These are phyloP conservation scores for Colletotrichum kahawae DNA, from an alignment of 2,329 filamentous ascomycete species.

Conservation along the genomic window DNA sequence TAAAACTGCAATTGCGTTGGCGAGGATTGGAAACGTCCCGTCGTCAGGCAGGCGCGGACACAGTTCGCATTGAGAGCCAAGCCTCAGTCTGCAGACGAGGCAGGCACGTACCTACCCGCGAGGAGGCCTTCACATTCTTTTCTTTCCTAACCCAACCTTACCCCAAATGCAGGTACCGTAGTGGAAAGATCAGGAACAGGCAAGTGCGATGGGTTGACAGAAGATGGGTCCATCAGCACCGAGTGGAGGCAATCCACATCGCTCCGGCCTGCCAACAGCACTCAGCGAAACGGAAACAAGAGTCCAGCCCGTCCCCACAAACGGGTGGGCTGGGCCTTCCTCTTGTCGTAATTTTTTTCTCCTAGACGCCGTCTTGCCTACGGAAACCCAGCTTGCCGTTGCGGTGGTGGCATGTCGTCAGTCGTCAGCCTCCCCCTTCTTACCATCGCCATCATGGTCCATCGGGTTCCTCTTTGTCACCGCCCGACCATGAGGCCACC, in stretches of 20 bases:
- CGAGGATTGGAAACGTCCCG: not conserved
- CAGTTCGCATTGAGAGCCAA: conserved; percentile 11
- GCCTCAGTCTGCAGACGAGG: not conserved
- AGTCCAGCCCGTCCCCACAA: not conserved
- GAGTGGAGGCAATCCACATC: not conserved
- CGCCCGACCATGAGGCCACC: not conserved
- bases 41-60: not conserved
- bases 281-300: conserved; percentile 5
- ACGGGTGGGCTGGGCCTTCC: not conserved
- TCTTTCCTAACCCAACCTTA: not conserved
- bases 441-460: not conserved
- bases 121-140: not conserved
- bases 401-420: not conserved
- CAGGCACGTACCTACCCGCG: not conserved
- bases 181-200: not conserved
- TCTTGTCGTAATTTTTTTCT: not conserved
- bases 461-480: not conserved
- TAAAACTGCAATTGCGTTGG: not conserved
- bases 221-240: not conserved
- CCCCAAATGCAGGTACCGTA: not conserved
- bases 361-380: not conserved
- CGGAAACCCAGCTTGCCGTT: not conserved
- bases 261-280: not conserved
- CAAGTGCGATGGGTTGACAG: conserved; percentile 6
- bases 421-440: not conserved